Conservation (phyloP, 371 early-diverging fungal species). For the Mortierella sp. region DNA sequence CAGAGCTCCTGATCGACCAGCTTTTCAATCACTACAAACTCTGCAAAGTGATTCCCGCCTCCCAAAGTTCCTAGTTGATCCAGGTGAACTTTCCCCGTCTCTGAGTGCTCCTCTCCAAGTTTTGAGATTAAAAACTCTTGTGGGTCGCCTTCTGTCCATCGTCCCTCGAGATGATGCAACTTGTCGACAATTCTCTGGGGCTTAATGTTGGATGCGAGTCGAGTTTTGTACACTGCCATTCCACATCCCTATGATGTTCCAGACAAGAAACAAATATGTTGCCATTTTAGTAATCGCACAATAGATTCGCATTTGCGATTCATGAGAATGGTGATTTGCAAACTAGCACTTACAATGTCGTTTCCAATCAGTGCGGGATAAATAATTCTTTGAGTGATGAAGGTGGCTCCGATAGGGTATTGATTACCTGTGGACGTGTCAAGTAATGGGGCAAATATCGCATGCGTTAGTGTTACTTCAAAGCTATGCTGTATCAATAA, state of each 20-base stretch:
- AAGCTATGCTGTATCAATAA: not conserved
- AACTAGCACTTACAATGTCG: slow-evolving; percentile 58
- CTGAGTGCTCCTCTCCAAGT: slow-evolving; percentile 32
- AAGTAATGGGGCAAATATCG: not conserved
- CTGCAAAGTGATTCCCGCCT: slow-evolving; percentile 71
- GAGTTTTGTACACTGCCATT: slow-evolving; percentile 62
- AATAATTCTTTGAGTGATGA: slow-evolving; percentile 56
- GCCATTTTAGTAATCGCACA: not conserved
- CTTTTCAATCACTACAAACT: slow-evolving; percentile 61
- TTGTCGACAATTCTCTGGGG: slow-evolving; percentile 51
- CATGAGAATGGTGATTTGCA: not conserved
- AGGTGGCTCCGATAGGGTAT: slow-evolving; percentile 60
- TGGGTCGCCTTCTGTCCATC: slow-evolving; percentile 58
- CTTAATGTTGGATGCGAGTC: slow-evolving; percentile 31
- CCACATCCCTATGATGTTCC: slow-evolving; percentile 58
- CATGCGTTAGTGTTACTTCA: not conserved
- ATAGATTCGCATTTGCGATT: not conserved
- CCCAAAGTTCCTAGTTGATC: slow-evolving; percentile 66
- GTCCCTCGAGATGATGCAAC: slow-evolving; percentile 55
- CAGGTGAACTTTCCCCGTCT: slow-evolving; percentile 41
- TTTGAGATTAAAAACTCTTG: slow-evolving; percentile 41
- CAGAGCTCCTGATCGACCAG: slow-evolving; percentile 53
- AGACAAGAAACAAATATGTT: not conserved
- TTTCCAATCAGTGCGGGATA: slow-evolving; percentile 69
- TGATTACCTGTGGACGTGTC: slow-evolving; percentile 28